These are phyloP conservation scores for Phellinidium pouzarii DNA, from an alignment of 1,284 basidiomycete genomes.

Conservation along the genomic window DNA sequence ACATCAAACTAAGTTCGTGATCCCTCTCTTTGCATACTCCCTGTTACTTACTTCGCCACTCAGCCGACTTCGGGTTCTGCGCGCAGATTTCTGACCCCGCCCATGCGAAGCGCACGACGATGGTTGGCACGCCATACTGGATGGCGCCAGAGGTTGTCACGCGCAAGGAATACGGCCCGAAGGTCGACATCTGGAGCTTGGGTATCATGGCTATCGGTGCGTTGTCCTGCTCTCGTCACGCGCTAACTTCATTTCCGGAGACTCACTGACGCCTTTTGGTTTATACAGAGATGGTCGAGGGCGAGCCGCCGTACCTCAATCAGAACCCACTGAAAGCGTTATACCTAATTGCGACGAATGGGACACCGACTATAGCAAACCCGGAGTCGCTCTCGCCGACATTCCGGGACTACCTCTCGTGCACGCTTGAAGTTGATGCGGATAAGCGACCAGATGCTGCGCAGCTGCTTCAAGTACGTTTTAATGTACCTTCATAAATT, in stretches of 20 bases:
- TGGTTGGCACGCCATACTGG: constrained; percentile 99
- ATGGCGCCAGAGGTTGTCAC: constrained; percentile 99
- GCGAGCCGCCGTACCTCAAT: constrained; percentile 96
- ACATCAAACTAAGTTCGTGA: constrained; percentile 92
- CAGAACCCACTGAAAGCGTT: constrained; percentile 94
- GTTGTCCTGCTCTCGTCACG: constrained; percentile 20
- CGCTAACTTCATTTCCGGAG: not conserved
- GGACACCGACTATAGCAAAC: constrained; percentile 95
- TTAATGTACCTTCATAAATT: not conserved
- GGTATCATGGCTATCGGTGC: constrained; percentile 98
- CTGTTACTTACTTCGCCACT: not conserved
- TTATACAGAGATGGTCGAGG: constrained; percentile 92
- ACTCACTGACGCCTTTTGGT: constrained; percentile 15
- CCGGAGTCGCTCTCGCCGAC: constrained; percentile 82
- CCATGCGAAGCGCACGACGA: constrained; percentile 94
- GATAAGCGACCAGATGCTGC: constrained; percentile 89
- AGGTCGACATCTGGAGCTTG: constrained; percentile 97
- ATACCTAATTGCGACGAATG: constrained; percentile 96
- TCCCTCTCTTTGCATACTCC: not conserved
- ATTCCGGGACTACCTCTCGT: constrained; percentile 89
- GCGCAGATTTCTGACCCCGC: constrained; percentile 91
- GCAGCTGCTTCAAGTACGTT: constrained; percentile 67
- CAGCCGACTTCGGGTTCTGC: constrained; percentile 98
- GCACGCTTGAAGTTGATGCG: constrained; percentile 91
- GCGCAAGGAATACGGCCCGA: constrained; percentile 96